Evolutionary conservation across 805 yeast genomes (phyloP).

Genomic region (Dipodascus albidus): DNA sequence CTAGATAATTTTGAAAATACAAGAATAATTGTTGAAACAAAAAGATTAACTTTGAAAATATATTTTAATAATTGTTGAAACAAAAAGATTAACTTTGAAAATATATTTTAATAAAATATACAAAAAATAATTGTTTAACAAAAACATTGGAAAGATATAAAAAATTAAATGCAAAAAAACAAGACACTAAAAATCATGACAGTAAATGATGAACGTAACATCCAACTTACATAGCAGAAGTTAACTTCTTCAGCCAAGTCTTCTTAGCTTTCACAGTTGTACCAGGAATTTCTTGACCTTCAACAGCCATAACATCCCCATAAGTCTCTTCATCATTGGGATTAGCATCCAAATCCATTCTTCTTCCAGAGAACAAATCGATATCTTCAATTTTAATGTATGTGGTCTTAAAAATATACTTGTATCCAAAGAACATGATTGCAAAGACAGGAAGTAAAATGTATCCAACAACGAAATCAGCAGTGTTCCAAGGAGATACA

Average conservation of each 20-base stretch:
- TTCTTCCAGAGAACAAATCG: conserved; percentile 33
- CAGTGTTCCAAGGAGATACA: conserved; percentile 47
- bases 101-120: too few relatives aligned
- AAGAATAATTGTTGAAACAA: too few relatives aligned
- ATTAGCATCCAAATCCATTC: conserved; percentile 24
- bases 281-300: not conserved
- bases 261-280: not conserved
- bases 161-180: not conserved
- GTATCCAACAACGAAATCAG: conserved; percentile 47
- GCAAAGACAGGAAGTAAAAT: conserved; percentile 50
- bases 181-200: too few relatives aligned
- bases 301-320: not conserved
- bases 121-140: not conserved
- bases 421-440: conserved; percentile 29
- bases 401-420: conserved; percentile 29
- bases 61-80: too few relatives aligned
- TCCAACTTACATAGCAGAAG: not conserved
- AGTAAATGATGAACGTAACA: too few relatives aligned
- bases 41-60: too few relatives aligned
- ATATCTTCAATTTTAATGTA: conserved; percentile 30
- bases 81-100: too few relatives aligned
- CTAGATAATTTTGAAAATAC: too few relatives aligned
- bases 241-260: not conserved
- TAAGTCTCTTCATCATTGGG: not conserved
- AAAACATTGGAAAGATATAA: not conserved